Evolutionary conservation across 208 protist genomes (phyloP).

Genomic region (Phytomonas sp.): DNA sequence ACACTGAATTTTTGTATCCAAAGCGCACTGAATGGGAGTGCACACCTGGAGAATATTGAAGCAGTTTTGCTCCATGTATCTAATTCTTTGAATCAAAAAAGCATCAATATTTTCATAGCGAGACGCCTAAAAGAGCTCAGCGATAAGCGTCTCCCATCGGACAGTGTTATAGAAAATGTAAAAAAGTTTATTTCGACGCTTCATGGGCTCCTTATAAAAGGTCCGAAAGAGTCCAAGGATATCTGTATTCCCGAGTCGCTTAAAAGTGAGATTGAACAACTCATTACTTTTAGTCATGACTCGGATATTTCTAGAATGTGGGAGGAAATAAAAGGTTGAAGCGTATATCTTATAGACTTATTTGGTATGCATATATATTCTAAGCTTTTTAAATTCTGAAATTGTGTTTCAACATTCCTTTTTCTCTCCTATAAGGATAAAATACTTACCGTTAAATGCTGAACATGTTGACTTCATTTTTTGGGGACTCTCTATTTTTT

Average conservation of each 20-base stretch:
- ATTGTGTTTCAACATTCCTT: conserved; percentile 7
- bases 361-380: conserved; percentile 14
- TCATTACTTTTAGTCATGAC: conserved; percentile 33
- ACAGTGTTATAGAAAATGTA: conserved; percentile 26
- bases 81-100: conserved; percentile 41
- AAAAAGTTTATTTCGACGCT: conserved; percentile 46
- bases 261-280: conserved; percentile 32
- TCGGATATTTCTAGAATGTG: conserved; percentile 42
- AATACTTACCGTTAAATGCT: background rate
- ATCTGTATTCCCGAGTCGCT: conserved; percentile 42
- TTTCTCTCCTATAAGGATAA: background rate
- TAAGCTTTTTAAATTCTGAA: conserved; percentile 1
- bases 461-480: background rate
- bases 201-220: conserved; percentile 48
- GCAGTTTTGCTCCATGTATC: conserved; percentile 39
- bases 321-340: conserved; percentile 61
- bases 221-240: conserved; percentile 60
- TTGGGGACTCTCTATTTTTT: conserved; percentile 8
- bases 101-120: conserved; percentile 39
- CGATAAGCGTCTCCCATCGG: conserved; percentile 22
- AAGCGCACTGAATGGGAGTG: conserved; percentile 30
- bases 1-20: conserved; percentile 34
- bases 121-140: conserved; percentile 32
- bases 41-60: conserved; percentile 33
- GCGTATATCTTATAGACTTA: conserved; percentile 1